A percentile compares a stretch with the other conserved stretches of the same genome.
These are phyloP conservation scores for Pichia cabralensis DNA, from an alignment of 805 yeast genomes.

Conservation along the genomic window DNA sequence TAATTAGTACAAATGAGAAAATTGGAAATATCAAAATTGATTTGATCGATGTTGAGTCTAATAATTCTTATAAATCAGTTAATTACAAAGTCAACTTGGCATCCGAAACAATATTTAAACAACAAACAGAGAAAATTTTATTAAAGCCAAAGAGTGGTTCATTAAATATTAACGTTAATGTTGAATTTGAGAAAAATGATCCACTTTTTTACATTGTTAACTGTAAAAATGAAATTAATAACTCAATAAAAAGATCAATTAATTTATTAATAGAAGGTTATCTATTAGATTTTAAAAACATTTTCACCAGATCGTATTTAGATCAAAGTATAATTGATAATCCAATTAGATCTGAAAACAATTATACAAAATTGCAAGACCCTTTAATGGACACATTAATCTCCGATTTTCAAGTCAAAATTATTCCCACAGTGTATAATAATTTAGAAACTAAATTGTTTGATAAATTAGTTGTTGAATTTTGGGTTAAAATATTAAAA, in stretches of 20 bases:
- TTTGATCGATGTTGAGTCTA: conserved; percentile 13
- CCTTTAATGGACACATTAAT: conserved; percentile 16
- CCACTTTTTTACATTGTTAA: conserved; percentile 75
- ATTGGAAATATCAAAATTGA: conserved; percentile 9
- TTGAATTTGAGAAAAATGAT: conserved; percentile 73
- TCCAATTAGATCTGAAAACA: conserved; percentile 14
- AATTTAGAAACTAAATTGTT: conserved; percentile 24
- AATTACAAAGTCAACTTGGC: conserved; percentile 7
- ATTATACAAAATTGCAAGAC: conserved; percentile 17
- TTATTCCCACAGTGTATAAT: conserved; percentile 19
- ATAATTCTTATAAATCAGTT: conserved; percentile 8
- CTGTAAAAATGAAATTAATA: conserved; percentile 53
- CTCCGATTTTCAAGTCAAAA: conserved; percentile 16
- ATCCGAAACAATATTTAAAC: conserved; percentile 3
- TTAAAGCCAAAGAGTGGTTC: conserved; percentile 39
- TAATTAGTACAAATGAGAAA: conserved; percentile 8
- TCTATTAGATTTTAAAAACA: conserved; percentile 43
- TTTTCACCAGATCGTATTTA: conserved; percentile 28
- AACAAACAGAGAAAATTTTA: conserved; percentile 15
- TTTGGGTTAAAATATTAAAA: conserved; percentile 68
- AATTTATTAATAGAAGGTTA: conserved; percentile 67
- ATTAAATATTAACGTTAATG: conserved; percentile 53
- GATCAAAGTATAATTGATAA: conserved; percentile 16
- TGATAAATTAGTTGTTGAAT: conserved; percentile 30
- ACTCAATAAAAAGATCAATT: conserved; percentile 58